Evolutionary conservation across 2,329 filamentous ascomycete genomes (phyloP), one percentile per base, ranked within the genome.

Genomic region (Ophiostoma ulmi): DNA sequence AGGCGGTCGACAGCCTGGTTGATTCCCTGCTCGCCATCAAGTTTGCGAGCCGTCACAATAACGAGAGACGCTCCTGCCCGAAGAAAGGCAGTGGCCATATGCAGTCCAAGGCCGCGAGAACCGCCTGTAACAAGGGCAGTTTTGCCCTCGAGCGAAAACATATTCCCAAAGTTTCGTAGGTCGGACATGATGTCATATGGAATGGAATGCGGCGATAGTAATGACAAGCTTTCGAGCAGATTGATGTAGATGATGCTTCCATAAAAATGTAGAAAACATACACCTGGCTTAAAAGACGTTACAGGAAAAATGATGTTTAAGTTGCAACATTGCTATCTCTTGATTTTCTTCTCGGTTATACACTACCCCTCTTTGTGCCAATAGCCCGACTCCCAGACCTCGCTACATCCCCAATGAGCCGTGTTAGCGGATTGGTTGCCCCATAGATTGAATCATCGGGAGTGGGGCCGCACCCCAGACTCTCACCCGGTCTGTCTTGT

Each of bases 31-130:
- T 85, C 90, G 36, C 88, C 89, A 48, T 83, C 80, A 69, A 85
- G 84, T 81, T 91, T 91, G 75, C 90, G 88, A 5, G 88, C 90
- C n/a, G 89, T 90, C 78, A 92, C 90, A 81, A 91, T 88, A 73
- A 92, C 86, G 75, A 88, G 88, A 71, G 87, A 86, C 78, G 86
- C 89, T 72, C 90, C 90, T n/a, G 90, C 87, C 80, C 88, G 88
- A 64, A 91, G 84, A 71, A 91, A 85, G 36, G 86, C 88, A 35
- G 87, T 89, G 26, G 88, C 88, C 69, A 87, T 87, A 77, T 90
- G 86, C 11, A 90, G 81, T 68, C 87, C 87, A 11, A 89, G 79
- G 61, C 87, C 87, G 74, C 87, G 80, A 17, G 85, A 87, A 63
- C 77, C 77, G 69, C 77, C 76, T 14, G 76, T 78, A 79, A 79